phyloP scores from a whole-genome alignment of 2,329 filamentous ascomycete species.

The Epicoccum nigrum region DNA sequence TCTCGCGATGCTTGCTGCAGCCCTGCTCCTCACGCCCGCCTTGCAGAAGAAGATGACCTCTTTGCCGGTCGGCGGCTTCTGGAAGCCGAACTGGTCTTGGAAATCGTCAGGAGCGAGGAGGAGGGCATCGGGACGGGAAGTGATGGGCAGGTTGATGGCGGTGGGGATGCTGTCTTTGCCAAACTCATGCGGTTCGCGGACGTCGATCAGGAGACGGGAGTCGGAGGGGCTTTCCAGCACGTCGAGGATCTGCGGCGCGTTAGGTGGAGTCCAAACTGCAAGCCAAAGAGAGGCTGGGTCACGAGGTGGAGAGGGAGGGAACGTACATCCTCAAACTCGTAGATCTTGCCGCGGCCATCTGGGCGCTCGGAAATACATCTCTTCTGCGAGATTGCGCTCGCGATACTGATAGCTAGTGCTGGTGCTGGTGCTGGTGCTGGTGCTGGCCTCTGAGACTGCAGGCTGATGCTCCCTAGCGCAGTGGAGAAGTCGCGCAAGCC shows the following conservation, averaged over 20 bases:
- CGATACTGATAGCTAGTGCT: background rate
- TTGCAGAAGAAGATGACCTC: constrained; percentile 83
- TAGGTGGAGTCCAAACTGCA: background rate
- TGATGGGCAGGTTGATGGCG: constrained; percentile 82
- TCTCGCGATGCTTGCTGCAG: constrained; percentile 77
- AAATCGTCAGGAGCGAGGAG: constrained; percentile 80
- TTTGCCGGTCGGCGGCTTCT: constrained; percentile 33
- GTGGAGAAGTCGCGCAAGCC: constrained; percentile 13
- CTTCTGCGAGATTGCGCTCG: constrained; percentile 5
- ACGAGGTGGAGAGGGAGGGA: constrained; percentile 1
- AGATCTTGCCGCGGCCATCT: constrained; percentile 49
- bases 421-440: too few relatives aligned
- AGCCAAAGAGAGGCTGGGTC: background rate
- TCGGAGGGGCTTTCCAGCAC: constrained; percentile 36
- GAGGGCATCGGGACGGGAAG: constrained; percentile 76
- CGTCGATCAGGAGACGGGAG: constrained; percentile 58
- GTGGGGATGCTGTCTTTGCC: constrained; percentile 72
- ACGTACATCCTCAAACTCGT: constrained; percentile 48
- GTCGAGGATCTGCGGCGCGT: constrained; percentile 39
- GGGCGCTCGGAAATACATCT: constrained; percentile 18
- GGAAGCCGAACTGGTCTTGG: constrained; percentile 78
- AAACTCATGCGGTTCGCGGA: constrained; percentile 75
- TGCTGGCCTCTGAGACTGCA: background rate
- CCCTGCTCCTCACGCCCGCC: constrained; percentile 80
- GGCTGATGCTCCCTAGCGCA: background rate